Conservation (phyloP, 2,329 filamentous ascomycete genomes). For the Ophiocordyceps robertsii region DNA sequence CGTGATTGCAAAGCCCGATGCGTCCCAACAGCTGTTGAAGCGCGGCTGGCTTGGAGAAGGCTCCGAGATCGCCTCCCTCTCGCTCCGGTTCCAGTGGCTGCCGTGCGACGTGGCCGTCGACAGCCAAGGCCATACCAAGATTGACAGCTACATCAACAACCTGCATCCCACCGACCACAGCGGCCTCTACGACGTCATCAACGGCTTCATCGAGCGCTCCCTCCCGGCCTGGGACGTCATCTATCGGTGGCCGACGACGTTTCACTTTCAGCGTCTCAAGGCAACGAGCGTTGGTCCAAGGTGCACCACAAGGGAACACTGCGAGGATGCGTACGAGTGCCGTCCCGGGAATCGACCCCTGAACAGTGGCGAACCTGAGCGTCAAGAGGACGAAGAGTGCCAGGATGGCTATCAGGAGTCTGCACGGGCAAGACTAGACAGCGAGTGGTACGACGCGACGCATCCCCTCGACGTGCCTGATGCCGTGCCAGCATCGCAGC, state of each 20-base stretch:
- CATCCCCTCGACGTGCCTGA: constrained; percentile 11
- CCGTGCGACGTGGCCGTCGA: constrained; percentile 33
- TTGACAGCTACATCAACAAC: constrained; percentile 41
- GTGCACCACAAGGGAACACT: constrained; percentile 10
- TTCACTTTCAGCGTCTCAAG: constrained; percentile 12
- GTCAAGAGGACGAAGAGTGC: background rate
- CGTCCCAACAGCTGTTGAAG: background rate
- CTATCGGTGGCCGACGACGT: constrained; percentile 17
- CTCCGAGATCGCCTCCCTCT: background rate
- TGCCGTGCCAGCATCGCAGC: background rate
- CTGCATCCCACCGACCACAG: constrained; percentile 28
- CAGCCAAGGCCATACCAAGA: constrained; percentile 19
- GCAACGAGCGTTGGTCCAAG: constrained; percentile 1
- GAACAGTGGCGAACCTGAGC: constrained; percentile 10
- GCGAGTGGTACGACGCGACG: constrained; percentile 13
- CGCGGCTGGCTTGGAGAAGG: background rate
- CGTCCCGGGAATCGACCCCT: constrained; percentile 8
- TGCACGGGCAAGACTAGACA: constrained; percentile 3
- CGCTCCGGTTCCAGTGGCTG: constrained; percentile 27
- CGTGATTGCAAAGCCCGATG: constrained; percentile 8
- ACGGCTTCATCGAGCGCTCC: constrained; percentile 24
- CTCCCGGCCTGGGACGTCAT: constrained; percentile 32
- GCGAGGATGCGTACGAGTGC: constrained; percentile 5
- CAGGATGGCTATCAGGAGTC: background rate
- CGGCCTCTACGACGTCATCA: constrained; percentile 25